Conservation (phyloP, 192 early-diverging fungal genomes). For the Chytriomyces sp. region DNA sequence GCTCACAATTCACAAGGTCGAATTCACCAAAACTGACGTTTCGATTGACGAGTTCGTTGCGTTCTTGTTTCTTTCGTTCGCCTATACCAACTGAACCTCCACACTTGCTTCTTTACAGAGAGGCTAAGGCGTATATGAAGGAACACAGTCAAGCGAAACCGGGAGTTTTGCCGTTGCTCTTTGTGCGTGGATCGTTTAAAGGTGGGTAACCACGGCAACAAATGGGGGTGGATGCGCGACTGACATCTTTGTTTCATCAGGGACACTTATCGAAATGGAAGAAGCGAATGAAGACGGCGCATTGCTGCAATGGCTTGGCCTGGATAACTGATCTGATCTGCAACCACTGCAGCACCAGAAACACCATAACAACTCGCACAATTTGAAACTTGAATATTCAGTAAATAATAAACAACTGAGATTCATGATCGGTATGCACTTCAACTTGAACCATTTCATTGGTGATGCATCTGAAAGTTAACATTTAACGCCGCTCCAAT, state of each 20-base stretch:
- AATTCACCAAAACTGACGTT: slow-evolving; percentile 25
- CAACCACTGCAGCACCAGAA: too few relatives aligned
- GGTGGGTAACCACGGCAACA: neutral
- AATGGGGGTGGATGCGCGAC: too few relatives aligned
- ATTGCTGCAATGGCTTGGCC: neutral
- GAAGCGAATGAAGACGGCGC: slow-evolving; percentile 28
- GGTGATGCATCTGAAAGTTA: too few relatives aligned
- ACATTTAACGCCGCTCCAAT: too few relatives aligned
- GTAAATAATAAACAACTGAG: too few relatives aligned
- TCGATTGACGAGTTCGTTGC: slow-evolving; percentile 11
- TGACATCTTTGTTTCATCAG: neutral
- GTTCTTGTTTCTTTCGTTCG: neutral
- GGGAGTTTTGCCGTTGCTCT: slow-evolving; percentile 12
- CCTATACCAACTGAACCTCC: too few relatives aligned
- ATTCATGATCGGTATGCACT: too few relatives aligned
- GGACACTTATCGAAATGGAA: slow-evolving; percentile 29
- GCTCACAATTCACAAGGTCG: slow-evolving; percentile 23
- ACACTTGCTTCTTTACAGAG: neutral
- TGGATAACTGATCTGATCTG: too few relatives aligned
- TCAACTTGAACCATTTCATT: too few relatives aligned
- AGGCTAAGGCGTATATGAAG: slow-evolving; percentile 23
- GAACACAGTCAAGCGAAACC: slow-evolving; percentile 17
- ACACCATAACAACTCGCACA: too few relatives aligned
- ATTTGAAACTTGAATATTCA: too few relatives aligned
- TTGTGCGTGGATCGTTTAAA: slow-evolving; percentile 21